A percentile compares a stretch with the other conserved stretches of the same genome.
Evolutionary conservation across 257 asterid genomes (phyloP).

Genomic region (Schizonepeta tenuifolia): DNA sequence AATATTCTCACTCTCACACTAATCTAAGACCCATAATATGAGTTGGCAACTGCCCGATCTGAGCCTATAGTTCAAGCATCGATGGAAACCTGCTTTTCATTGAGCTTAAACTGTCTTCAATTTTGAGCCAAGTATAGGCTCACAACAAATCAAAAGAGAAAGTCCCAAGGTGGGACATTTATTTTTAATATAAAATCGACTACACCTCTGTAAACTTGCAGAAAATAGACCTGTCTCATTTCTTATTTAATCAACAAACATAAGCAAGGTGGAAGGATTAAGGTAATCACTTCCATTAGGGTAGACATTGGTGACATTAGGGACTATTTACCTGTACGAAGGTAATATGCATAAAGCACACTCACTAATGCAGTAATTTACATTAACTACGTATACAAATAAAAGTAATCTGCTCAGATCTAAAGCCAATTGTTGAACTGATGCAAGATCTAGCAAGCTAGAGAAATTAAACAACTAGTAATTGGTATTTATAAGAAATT

Average conservation of each 20-base stretch:
- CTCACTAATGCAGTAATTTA: not conserved
- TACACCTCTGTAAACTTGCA: not conserved
- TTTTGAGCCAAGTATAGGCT: no score
- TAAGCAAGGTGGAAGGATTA: not conserved
- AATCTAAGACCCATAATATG: not conserved
- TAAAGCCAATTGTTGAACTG: no score
- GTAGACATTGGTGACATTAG: not conserved
- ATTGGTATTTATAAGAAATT: no score
- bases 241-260: not conserved
- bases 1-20: not conserved
- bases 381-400: no score
- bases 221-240: not conserved
- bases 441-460: no score
- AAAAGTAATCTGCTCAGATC: no score
- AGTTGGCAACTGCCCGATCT: not conserved
- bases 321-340: not conserved
- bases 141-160: not conserved
- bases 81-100: no score
- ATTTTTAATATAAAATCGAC: not conserved
- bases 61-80: no score
- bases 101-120: no score
- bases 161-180: not conserved
- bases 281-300: not conserved
- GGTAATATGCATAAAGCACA: not conserved
- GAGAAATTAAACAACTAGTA: no score